phyloP scores from a whole-genome alignment of 2,329 filamentous ascomycete species.

The Helicocarpus griseus region DNA sequence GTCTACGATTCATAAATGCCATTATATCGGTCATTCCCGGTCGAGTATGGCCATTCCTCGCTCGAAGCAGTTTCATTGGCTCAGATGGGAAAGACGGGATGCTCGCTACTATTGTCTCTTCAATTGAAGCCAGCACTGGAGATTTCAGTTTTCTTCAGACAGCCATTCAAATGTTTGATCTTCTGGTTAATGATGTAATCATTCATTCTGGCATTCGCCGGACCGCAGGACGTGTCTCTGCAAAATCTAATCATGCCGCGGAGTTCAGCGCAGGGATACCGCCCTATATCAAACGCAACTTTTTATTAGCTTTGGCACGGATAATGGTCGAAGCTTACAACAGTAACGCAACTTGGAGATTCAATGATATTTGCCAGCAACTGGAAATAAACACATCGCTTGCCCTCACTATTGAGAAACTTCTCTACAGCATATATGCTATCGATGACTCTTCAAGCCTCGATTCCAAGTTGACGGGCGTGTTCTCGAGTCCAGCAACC shows the following conservation, averaged over 20 bases:
- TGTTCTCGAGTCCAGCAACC: slow-evolving; percentile 62
- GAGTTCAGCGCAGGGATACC: slow-evolving; percentile 61
- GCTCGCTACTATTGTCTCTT: slow-evolving; percentile 69
- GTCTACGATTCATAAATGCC: slow-evolving; percentile 68
- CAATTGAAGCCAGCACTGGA: slow-evolving; percentile 66
- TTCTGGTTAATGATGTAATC: slow-evolving; percentile 66
- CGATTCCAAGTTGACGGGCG: slow-evolving; percentile 46
- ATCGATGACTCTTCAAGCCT: slow-evolving; percentile 52
- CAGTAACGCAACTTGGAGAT: slow-evolving; percentile 78
- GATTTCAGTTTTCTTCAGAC: slow-evolving; percentile 68
- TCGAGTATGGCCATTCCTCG: slow-evolving; percentile 82
- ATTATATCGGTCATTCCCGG: slow-evolving; percentile 65
- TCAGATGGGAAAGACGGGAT: slow-evolving; percentile 66
- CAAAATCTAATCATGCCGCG: slow-evolving; percentile 22
- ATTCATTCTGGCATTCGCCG: slow-evolving; percentile 39
- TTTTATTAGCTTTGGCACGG: slow-evolving; percentile 63
- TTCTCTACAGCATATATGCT: slow-evolving; percentile 64
- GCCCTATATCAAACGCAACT: slow-evolving; percentile 63
- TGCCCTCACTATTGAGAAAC: slow-evolving; percentile 58
- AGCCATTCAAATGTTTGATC: slow-evolving; percentile 63
- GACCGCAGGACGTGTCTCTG: slow-evolving; percentile 24
- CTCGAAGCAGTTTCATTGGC: slow-evolving; percentile 69
- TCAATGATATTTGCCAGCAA: slow-evolving; percentile 57
- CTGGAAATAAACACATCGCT: slow-evolving; percentile 59
- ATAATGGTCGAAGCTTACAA: slow-evolving; percentile 76